These are phyloP conservation scores for Colletotrichum gigasporum DNA, from an alignment of 2,329 filamentous ascomycete species.

Conservation along the genomic window DNA sequence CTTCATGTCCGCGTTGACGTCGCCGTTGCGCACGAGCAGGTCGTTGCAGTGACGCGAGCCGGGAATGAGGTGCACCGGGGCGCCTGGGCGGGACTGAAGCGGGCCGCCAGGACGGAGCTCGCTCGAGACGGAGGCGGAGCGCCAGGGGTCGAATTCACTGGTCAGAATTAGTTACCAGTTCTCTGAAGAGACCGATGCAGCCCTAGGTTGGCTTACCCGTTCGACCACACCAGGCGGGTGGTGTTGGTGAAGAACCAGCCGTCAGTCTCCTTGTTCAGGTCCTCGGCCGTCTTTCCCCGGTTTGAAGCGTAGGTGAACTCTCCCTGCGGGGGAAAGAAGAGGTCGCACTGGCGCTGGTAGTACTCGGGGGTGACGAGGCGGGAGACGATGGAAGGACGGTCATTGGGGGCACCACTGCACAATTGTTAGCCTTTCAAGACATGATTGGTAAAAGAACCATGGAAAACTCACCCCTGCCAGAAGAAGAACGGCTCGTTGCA, in stretches of 20 bases:
- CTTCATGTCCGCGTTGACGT: constrained; percentile 52
- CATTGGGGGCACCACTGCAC: constrained; percentile 55
- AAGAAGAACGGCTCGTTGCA: constrained; percentile 64
- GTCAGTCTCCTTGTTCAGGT: constrained; percentile 63
- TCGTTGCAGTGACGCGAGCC: constrained; percentile 66
- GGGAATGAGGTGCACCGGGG: constrained; percentile 63
- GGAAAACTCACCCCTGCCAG: constrained; percentile 59
- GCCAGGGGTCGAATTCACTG: constrained; percentile 68
- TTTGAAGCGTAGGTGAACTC: constrained; percentile 59
- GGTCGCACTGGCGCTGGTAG: constrained; percentile 62
- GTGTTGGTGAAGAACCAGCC: constrained; percentile 60
- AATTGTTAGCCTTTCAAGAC: constrained; percentile 13
- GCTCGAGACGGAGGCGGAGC: constrained; percentile 61
- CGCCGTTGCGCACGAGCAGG: constrained; percentile 54
- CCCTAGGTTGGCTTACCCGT: constrained; percentile 56
- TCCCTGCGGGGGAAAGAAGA: constrained; percentile 63
- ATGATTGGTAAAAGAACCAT: too few species aligned
- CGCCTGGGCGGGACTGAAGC: constrained; percentile 52
- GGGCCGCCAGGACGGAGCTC: constrained; percentile 64
- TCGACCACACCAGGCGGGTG: constrained; percentile 65
- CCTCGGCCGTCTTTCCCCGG: constrained; percentile 53
- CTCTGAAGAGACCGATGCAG: constrained; percentile 8
- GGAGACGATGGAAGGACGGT: constrained; percentile 57
- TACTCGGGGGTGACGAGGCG: constrained; percentile 60
- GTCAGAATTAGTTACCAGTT: constrained; percentile 1